Percentiles rank a stretch among this genome's conserved stretches.
Conservation (phyloP, 2,329 filamentous ascomycete species). For the Monilinia laxa region DNA sequence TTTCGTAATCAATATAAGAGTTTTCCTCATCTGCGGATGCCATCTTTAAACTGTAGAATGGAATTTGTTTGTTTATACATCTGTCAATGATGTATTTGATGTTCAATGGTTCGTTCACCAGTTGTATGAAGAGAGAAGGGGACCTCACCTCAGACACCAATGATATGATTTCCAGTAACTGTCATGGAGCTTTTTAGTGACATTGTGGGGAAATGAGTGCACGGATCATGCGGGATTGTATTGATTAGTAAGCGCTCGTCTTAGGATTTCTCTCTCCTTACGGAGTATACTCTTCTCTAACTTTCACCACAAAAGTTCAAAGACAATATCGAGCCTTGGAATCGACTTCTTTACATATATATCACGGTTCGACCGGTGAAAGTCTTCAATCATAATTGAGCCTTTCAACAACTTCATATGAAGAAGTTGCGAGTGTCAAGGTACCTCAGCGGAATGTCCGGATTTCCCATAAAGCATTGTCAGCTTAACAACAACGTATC, state of each 20-base stretch:
- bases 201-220: slow-evolving; percentile 8
- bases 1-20: slow-evolving; percentile 94
- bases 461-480: slow-evolving; percentile 6
- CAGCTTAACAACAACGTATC: slow-evolving; percentile 5
- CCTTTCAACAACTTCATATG: neutral
- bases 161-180: slow-evolving; percentile 13
- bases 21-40: slow-evolving; percentile 53
- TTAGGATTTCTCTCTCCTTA: too few relatives aligned
- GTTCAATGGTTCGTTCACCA: neutral
- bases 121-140: neutral
- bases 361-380: neutral
- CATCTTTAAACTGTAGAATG: slow-evolving; percentile 28
- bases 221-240: slow-evolving; percentile 1
- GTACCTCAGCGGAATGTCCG: neutral
- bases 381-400: neutral
- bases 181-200: slow-evolving; percentile 18
- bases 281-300: neutral
- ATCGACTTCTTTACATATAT: neutral
- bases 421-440: neutral
- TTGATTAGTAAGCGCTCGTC: too few relatives aligned
- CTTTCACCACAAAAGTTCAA: neutral
- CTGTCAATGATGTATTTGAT: neutral
- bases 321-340: neutral
- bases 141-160: neutral
- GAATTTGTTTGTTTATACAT: slow-evolving; percentile 1